Percentiles rank a stretch among this genome's conserved stretches.
phyloP scores from a whole-genome alignment of 257 asterid species.

The Coffea canephora region DNA sequence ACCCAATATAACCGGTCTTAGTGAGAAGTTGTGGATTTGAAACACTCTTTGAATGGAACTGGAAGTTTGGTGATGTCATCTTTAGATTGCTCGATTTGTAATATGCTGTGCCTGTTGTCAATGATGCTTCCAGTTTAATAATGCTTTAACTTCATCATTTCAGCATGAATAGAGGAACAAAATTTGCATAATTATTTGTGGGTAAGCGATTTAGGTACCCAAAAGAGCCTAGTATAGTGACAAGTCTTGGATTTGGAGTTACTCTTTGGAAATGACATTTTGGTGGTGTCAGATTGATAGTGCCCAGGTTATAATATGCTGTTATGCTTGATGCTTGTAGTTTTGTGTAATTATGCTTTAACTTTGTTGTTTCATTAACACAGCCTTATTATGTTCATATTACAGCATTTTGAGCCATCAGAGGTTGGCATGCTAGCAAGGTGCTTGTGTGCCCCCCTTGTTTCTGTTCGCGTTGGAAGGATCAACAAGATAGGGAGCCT shows the following conservation, averaged over 20 bases:
- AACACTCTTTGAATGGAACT: not conserved
- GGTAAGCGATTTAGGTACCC: too few relatives aligned
- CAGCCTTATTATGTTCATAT: constrained; percentile 1
- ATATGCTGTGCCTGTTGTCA: too few relatives aligned
- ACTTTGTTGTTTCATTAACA: not conserved
- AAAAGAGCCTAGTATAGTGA: not conserved
- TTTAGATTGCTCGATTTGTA: not conserved
- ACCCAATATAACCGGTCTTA: not conserved
- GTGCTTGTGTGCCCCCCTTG: constrained; percentile 89
- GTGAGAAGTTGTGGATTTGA: not conserved
- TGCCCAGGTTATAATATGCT: not conserved
- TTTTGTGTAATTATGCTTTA: not conserved
- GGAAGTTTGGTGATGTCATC: not conserved
- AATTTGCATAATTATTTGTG: too few relatives aligned
- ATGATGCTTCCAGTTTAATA: not conserved
- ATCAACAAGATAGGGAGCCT: constrained; percentile 64
- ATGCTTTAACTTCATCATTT: not conserved
- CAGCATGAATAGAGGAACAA: not conserved
- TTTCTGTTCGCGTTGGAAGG: constrained; percentile 88
- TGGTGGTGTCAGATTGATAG: not conserved
- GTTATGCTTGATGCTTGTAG: not conserved
- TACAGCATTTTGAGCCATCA: constrained; percentile 81
- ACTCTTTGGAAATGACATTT: too few relatives aligned
- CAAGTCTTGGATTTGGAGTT: not conserved
- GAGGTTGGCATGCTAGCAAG: constrained; percentile 89